These are phyloP conservation scores for Petrea volubilis DNA, from an alignment of 257 asterid species.

Conservation along the genomic window DNA sequence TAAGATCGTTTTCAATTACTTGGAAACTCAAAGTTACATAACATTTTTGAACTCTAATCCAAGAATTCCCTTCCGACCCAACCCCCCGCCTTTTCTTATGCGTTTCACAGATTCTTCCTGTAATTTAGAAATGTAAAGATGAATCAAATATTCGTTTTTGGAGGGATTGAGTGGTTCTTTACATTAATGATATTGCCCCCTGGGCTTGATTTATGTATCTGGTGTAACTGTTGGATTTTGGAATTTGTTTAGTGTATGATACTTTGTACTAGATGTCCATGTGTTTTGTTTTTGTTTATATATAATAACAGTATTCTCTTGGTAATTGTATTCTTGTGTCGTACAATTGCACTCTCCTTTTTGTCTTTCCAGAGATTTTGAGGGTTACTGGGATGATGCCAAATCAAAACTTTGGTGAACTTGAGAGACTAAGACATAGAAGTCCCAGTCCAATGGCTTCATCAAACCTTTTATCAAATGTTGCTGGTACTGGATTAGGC, in stretches of 20 bases:
- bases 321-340: neutral
- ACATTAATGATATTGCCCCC: neutral
- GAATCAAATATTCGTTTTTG: neutral
- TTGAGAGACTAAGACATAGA: constrained; percentile 83
- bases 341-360: neutral
- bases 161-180: neutral
- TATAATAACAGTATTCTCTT: neutral
- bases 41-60: neutral
- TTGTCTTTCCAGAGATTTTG: constrained; percentile 51
- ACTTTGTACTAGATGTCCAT: neutral
- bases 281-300: neutral
- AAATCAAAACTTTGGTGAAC: constrained; percentile 75
- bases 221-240: neutral
- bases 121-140: neutral
- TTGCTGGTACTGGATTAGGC: constrained; percentile 58
- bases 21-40: no score
- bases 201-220: neutral
- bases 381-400: constrained; percentile 81
- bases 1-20: no score
- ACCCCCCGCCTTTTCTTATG: no score
- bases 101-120: neutral
- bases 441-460: constrained; percentile 99
- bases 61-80: no score
- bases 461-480: constrained; percentile 66
- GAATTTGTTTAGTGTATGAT: neutral